A percentile compares a stretch with the other conserved stretches of the same genome.
Evolutionary conservation across 148 eudicot species (phyloP).

Genomic region (Limonium bicolor): DNA sequence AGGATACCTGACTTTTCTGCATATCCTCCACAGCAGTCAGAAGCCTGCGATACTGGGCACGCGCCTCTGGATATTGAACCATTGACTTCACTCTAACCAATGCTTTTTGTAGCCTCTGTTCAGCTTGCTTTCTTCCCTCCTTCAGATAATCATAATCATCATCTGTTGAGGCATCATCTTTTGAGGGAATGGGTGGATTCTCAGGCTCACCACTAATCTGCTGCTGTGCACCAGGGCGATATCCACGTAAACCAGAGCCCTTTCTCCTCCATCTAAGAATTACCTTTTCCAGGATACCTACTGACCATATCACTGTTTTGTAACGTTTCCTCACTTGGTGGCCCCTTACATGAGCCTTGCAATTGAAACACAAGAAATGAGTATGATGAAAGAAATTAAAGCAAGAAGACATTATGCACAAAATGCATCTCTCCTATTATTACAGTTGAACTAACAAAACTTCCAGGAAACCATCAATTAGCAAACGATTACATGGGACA

Average conservation of each 20-base stretch:
- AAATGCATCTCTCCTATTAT: too few relatives aligned
- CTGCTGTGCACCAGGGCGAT: too few relatives aligned
- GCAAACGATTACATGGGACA: too few relatives aligned
- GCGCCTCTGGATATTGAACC: constrained; percentile 81
- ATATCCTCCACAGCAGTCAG: constrained; percentile 58
- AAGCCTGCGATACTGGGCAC: constrained; percentile 75
- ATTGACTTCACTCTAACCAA: constrained; percentile 78
- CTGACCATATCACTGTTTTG: constrained; percentile 68
- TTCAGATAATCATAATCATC: constrained; percentile 79
- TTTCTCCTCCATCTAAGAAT: constrained; percentile 77
- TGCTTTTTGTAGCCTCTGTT: constrained; percentile 64
- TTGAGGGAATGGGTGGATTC: constrained; percentile 12
- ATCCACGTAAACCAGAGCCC: constrained; percentile 12
- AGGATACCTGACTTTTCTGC: constrained; percentile 50
- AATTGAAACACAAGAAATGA: not conserved
- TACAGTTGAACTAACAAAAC: not conserved
- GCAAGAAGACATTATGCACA: too few relatives aligned
- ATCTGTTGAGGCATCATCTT: constrained; percentile 24
- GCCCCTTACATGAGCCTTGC: constrained; percentile 72
- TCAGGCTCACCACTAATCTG: too few relatives aligned
- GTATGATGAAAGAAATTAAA: not conserved
- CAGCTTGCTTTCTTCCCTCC: constrained; percentile 71
- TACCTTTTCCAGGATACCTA: constrained; percentile 73
- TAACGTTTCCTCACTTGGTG: constrained; percentile 78
- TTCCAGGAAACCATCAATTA: too few relatives aligned